Base-by-base conservation (phyloP, 2,329 filamentous ascomycete species). In the Scedosporium aurantiacum region DNA sequence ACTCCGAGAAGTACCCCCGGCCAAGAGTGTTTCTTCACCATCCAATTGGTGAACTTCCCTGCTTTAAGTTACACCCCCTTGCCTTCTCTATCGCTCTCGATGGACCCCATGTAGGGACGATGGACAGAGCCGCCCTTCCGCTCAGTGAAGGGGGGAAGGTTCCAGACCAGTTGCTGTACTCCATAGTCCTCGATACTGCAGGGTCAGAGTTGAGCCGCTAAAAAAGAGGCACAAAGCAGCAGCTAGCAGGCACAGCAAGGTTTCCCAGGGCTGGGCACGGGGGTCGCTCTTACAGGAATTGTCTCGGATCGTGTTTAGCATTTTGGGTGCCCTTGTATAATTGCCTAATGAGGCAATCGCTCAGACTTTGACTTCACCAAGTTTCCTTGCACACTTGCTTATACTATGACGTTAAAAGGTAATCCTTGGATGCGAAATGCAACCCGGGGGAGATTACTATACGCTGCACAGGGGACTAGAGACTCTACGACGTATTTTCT, bases 281-380 rank as follows among this genome's bases (percentile, higher is more conserved):
- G 58, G 32, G 14, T 55, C 62, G 65, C 67, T 78, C 78, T 78
- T 74, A 76, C 78, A 79, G 74, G 37, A 74, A 68, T 64, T 72
- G 78, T 81, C 78, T 80, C 77, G 76, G 69, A 68, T 76, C 64
- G 73, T 73, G 78, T 80, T 79, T 78, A 70, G 71, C 68, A 54
- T 60, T 60, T 54, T 50, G 28, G 12, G 27, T 21, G 40, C 45
- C 58, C 58, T 69, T 70, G 65, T 68, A 63, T 67, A 57, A 62
- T 41, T 55, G 18, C 58, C 45, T 32, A 37, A 60, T 55, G 45
- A n/a, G 45, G 58, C n/a, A 54, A 27, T n/a, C 58, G 45, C 58
- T 60, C 47, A 60, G 58, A 55, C 58, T 23, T 60, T 28, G 58
- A 55, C 58, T 23, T 60, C 47, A 43, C 25, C 37, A 28, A 52